These are phyloP conservation scores for Chondrus crispus DNA, from an alignment of 23 red algal genomes.

Conservation along the genomic window DNA sequence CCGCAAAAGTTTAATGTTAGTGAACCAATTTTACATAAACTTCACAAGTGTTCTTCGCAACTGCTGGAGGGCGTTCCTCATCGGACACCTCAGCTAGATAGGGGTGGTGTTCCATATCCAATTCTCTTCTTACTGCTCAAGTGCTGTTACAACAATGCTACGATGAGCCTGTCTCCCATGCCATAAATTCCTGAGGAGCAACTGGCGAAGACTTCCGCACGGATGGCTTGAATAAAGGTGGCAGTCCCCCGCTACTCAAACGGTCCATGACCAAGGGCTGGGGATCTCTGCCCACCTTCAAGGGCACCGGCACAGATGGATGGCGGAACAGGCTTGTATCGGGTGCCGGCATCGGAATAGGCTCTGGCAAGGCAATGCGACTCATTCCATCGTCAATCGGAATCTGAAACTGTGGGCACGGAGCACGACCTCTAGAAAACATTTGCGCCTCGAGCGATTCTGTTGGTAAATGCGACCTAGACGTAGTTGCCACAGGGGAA, in stretches of 20 bases:
- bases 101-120: too few relatives aligned
- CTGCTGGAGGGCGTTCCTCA: too few relatives aligned
- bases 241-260: too few relatives aligned
- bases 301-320: too few relatives aligned
- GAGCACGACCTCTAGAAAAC: neutral
- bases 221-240: constrained; percentile 29
- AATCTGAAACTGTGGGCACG: constrained; percentile 20
- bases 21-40: neutral
- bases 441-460: constrained; percentile 21
- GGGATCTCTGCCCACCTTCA: too few relatives aligned
- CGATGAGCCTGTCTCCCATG: neutral
- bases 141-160: neutral
- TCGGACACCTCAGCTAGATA: too few relatives aligned
- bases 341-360: neutral
- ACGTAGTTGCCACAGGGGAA: neutral
- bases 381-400: constrained; percentile 41
- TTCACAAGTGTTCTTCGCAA: too few relatives aligned
- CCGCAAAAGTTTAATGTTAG: too few relatives aligned
- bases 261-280: too few relatives aligned
- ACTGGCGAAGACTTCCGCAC: constrained; percentile 48
- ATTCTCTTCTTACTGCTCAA: neutral
- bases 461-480: neutral
- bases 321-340: too few relatives aligned
- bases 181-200: constrained; percentile 31
- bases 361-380: constrained; percentile 40